Conservation (phyloP, 345 rosid genomes). For the Aurinia saxatilis region DNA sequence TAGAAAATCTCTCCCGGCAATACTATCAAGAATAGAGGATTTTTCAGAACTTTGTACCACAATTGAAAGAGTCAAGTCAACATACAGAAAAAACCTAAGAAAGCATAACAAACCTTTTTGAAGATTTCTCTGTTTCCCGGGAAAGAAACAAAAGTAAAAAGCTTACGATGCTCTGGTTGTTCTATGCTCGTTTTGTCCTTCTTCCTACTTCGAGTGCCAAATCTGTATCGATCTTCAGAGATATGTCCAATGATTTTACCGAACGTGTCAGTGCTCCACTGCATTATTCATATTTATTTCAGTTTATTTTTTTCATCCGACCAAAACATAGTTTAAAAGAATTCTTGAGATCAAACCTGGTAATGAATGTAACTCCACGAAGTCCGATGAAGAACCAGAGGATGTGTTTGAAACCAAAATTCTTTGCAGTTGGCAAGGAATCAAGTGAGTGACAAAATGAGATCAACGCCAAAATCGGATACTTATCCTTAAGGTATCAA, state of each 20-base stretch:
- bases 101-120: no score
- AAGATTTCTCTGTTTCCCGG: background rate
- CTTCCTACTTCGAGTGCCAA: slow-evolving; percentile 92
- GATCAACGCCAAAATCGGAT: no score
- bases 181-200: slow-evolving; percentile 75
- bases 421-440: no score
- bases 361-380: slow-evolving; percentile 88
- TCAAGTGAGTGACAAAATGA: no score
- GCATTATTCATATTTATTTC: slow-evolving; percentile 16
- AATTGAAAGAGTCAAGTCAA: background rate
- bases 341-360: slow-evolving; percentile 43
- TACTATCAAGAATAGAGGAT: slow-evolving; percentile 95
- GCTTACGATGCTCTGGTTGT: background rate
- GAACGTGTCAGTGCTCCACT: slow-evolving; percentile 97
- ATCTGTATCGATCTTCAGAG: slow-evolving; percentile 86
- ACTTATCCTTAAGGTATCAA: no score
- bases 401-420: no score
- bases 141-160: background rate
- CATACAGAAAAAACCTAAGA: background rate
- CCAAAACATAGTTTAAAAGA: background rate
- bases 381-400: no score
- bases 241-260: slow-evolving; percentile 85
- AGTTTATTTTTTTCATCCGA: background rate
- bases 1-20: slow-evolving; percentile 92
- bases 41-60: slow-evolving; percentile 80